A percentile compares a stretch with the other conserved stretches of the same genome.
These are phyloP conservation scores for Tulasnella sp. DNA, from an alignment of 768 basidiomycete genomes.

Conservation along the genomic window DNA sequence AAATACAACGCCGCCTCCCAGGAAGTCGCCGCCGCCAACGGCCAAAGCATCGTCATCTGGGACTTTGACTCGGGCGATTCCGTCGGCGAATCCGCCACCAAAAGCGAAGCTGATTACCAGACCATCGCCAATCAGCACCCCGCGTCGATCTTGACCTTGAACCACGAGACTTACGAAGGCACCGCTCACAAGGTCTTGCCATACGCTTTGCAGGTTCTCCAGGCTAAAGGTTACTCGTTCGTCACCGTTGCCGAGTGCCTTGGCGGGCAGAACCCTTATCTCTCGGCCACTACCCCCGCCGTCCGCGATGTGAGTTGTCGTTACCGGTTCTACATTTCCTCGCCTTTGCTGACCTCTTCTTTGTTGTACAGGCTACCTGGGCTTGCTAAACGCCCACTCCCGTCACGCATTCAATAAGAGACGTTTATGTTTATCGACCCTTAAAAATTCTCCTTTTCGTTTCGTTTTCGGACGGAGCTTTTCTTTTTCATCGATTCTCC, in stretches of 20 bases:
- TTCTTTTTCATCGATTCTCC: no score
- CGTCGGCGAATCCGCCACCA: background rate
- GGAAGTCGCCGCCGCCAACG: background rate
- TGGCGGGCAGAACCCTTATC: background rate
- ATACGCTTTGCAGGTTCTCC: background rate
- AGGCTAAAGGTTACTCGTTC: background rate
- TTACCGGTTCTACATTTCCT: no score
- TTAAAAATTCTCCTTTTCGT: no score
- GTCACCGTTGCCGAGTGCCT: constrained; percentile 15
- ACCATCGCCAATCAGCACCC: constrained; percentile 2
- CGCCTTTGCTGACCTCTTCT: no score
- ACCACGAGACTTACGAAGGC: constrained; percentile 24
- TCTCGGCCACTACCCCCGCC: background rate
- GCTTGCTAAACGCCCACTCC: no score
- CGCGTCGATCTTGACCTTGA: constrained; percentile 18
- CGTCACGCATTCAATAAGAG: no score
- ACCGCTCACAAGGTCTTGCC: constrained; percentile 21
- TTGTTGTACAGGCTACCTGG: no score
- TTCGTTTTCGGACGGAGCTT: no score
- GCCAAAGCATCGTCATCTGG: constrained; percentile 16
- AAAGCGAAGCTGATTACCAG: constrained; percentile 9
- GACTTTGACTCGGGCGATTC: constrained; percentile 22
- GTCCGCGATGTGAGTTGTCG: constrained; percentile 10
- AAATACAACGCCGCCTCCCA: constrained; percentile 10
- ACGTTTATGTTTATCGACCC: no score